A percentile compares a stretch with the other conserved stretches of the same genome.
Conservation (phyloP, 2,329 filamentous ascomycete species). For the Botryosphaeria agaves region DNA sequence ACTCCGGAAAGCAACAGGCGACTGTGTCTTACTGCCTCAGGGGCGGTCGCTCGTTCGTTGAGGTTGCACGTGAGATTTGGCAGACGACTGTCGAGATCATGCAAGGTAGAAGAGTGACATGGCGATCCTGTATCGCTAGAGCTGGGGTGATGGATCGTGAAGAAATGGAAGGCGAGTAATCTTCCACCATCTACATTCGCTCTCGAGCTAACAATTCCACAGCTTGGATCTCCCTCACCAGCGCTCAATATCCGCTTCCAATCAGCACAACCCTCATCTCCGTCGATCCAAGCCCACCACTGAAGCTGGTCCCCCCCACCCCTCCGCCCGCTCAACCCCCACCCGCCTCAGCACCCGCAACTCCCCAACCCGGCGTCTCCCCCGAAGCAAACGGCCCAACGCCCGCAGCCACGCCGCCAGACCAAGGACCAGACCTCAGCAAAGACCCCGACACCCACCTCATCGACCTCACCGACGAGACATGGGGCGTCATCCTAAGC, state of each 20-base stretch:
- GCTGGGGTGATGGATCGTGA: conserved; percentile 48
- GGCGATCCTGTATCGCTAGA: conserved; percentile 62
- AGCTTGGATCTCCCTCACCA: conserved; percentile 4
- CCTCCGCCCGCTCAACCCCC: conserved; percentile 32
- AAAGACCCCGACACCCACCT: conserved; percentile 48
- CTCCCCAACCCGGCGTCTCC: neutral
- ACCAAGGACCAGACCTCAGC: conserved; percentile 25
- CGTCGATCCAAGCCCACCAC: conserved; percentile 17
- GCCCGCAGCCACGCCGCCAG: conserved; percentile 16
- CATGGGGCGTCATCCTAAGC: conserved; percentile 54
- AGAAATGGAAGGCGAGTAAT: conserved; percentile 46
- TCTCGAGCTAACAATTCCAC: too few species aligned
- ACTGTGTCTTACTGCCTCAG: conserved; percentile 54
- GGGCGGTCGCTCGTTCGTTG: conserved; percentile 42
- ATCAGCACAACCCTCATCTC: conserved; percentile 25
- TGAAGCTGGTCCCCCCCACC: conserved; percentile 34
- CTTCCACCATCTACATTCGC: too few species aligned
- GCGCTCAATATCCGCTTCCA: neutral
- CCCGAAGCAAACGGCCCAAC: conserved; percentile 16
- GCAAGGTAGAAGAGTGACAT: conserved; percentile 50
- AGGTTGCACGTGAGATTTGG: conserved; percentile 63
- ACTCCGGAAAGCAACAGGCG: conserved; percentile 53
- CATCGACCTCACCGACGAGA: conserved; percentile 55
- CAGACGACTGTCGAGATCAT: conserved; percentile 59
- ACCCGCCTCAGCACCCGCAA: conserved; percentile 45